Percentiles rank a stretch among this genome's conserved stretches.
phyloP scores from a whole-genome alignment of 192 early-diverging fungal species.

The Coemansia sp. region DNA sequence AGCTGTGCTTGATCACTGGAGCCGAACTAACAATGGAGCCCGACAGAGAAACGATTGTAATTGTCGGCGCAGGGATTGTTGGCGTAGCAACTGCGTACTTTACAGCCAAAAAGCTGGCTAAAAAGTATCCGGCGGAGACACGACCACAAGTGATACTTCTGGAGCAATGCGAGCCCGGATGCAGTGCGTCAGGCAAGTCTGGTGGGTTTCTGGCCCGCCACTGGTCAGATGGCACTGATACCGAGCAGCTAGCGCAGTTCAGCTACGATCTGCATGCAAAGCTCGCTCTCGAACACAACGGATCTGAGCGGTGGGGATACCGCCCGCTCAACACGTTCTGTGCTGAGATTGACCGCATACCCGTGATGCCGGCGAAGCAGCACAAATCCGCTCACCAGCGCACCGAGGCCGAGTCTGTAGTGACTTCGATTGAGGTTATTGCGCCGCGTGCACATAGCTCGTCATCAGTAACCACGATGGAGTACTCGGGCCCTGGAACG shows the following conservation, averaged over 20 bases:
- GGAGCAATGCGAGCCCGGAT: slow-evolving; percentile 50
- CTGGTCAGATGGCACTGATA: slow-evolving; percentile 54
- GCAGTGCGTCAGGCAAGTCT: slow-evolving; percentile 51
- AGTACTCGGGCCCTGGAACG: slow-evolving; percentile 18
- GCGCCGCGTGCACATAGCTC: slow-evolving; percentile 20
- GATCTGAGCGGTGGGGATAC: slow-evolving; percentile 44
- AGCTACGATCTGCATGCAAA: slow-evolving; percentile 51
- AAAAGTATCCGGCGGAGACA: slow-evolving; percentile 13
- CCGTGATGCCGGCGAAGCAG: slow-evolving; percentile 46
- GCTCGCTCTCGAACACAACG: slow-evolving; percentile 42
- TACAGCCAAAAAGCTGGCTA: slow-evolving; percentile 29
- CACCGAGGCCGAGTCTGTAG: slow-evolving; percentile 38
- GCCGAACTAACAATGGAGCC: slow-evolving; percentile 11
- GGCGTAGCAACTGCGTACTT: slow-evolving; percentile 50
- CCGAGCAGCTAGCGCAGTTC: slow-evolving; percentile 51
- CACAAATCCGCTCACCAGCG: slow-evolving; percentile 35
- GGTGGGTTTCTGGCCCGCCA: slow-evolving; percentile 54
- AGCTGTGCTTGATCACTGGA: background rate
- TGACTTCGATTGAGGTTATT: slow-evolving; percentile 52
- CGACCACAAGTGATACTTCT: slow-evolving; percentile 47
- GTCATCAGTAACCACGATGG: slow-evolving; percentile 15
- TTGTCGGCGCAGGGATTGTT: slow-evolving; percentile 47
- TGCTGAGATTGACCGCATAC: slow-evolving; percentile 50
- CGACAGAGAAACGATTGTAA: slow-evolving; percentile 39
- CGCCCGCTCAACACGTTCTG: slow-evolving; percentile 45